Evolutionary conservation across 1,284 basidiomycete species (phyloP).

Genomic region (Tremellales sp.): DNA sequence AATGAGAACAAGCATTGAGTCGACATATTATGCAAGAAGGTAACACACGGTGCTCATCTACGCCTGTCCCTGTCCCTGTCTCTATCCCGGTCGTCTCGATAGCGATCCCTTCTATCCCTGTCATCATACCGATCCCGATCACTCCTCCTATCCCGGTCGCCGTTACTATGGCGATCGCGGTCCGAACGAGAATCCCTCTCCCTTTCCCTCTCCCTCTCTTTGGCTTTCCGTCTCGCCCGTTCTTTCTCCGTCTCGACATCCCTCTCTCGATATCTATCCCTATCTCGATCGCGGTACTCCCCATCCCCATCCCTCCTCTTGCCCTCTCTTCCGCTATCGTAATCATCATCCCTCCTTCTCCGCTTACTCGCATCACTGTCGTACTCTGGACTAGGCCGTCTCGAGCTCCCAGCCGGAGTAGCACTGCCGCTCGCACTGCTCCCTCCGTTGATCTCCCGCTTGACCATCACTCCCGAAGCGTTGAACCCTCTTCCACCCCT

Average conservation of each 20-base stretch:
- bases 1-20: neutral
- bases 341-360: constrained; percentile 15
- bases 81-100: constrained; percentile 16
- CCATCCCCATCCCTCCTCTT: constrained; percentile 13
- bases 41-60: no score
- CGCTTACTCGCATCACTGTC: constrained; percentile 16
- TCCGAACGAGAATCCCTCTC: constrained; percentile 3
- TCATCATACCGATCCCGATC: constrained; percentile 9
- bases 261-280: constrained; percentile 17
- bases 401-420: constrained; percentile 8
- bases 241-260: constrained; percentile 35
- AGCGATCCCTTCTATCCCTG: constrained; percentile 3
- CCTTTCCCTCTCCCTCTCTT: constrained; percentile 19
- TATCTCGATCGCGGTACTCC: constrained; percentile 12
- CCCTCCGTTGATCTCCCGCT: constrained; percentile 14
- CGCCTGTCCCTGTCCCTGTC: constrained; percentile 11
- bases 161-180: neutral
- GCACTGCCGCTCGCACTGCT: constrained; percentile 5
- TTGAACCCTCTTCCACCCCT: constrained; percentile 39
- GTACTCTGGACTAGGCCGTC: constrained; percentile 9
- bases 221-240: constrained; percentile 29
- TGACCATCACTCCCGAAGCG: constrained; percentile 33
- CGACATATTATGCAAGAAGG: no score
- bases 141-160: constrained; percentile 6
- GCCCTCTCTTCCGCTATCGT: constrained; percentile 13